Evolutionary conservation across 2,329 filamentous ascomycete species (phyloP).

Genomic region (Trichoderma sp.): DNA sequence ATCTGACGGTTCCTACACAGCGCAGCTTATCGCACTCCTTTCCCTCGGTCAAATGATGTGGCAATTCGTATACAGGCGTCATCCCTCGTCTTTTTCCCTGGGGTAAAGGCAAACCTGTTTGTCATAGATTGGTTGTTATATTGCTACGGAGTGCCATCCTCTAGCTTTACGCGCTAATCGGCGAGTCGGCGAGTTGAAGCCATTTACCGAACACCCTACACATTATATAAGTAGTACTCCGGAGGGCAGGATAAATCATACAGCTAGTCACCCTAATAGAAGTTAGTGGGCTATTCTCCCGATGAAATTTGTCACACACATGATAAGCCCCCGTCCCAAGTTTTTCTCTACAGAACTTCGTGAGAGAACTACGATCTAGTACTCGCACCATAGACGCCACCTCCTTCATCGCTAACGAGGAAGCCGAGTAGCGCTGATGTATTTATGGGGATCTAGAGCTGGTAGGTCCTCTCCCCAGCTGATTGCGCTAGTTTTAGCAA

Average conservation of each 20-base stretch:
- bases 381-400: background rate
- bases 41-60: background rate
- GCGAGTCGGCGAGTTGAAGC: too few relatives aligned
- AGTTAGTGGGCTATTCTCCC: background rate
- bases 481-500: background rate
- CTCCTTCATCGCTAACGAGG: background rate
- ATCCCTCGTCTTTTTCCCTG: background rate
- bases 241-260: background rate
- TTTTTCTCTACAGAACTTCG: background rate
- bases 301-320: background rate
- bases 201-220: background rate
- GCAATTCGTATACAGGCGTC: background rate
- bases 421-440: conserved; percentile 2
- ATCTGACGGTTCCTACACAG: background rate
- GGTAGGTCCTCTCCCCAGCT: background rate
- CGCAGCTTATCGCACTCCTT: background rate
- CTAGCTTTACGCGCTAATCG: background rate
- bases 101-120: background rate
- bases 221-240: background rate
- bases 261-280: background rate
- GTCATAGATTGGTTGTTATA: background rate
- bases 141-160: background rate
- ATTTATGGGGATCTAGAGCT: background rate
- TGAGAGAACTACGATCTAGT: background rate
- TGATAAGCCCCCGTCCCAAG: background rate